Percentiles rank a stretch among this genome's conserved stretches.
Conservation (phyloP, 306 rosid genomes). For the Abrus precatorius region DNA sequence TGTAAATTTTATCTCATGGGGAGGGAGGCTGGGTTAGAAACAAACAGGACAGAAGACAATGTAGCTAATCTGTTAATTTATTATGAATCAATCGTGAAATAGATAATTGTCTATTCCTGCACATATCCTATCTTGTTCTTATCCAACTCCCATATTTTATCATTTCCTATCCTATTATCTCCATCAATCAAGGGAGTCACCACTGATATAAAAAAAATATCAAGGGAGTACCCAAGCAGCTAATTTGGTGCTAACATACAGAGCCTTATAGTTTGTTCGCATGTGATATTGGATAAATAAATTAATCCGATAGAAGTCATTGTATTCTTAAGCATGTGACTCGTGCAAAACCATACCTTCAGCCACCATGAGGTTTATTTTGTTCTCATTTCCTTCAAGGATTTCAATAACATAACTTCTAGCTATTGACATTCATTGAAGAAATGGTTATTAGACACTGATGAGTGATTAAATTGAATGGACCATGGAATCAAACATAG, state of each 20-base stretch:
- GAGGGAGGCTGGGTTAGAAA: too few species aligned
- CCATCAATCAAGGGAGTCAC: conserved; percentile 8
- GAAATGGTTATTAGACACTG: background rate
- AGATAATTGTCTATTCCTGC: too few species aligned
- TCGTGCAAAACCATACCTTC: background rate
- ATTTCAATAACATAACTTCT: conserved; percentile 1
- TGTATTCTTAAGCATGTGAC: conserved; percentile 17
- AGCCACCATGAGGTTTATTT: conserved; percentile 12
- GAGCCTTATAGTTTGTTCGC: background rate
- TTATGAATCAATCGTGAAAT: too few species aligned
- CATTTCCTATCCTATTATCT: too few species aligned
- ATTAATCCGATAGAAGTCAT: conserved; percentile 14
- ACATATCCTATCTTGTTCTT: too few species aligned
- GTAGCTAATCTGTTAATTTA: too few species aligned
- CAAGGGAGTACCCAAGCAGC: background rate
- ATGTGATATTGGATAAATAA: background rate
- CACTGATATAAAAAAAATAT: background rate
- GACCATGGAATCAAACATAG: conserved; percentile 24
- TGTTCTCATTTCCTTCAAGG: conserved; percentile 4
- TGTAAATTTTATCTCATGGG: too few species aligned
- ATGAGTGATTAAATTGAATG: background rate
- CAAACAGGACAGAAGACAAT: too few species aligned
- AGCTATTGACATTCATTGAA: background rate
- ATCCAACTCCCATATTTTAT: too few species aligned
- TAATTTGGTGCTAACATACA: conserved; percentile 1